These are phyloP conservation scores for Cryphonectria naterciae DNA, from an alignment of 2,329 filamentous ascomycete genomes.

Conservation along the genomic window DNA sequence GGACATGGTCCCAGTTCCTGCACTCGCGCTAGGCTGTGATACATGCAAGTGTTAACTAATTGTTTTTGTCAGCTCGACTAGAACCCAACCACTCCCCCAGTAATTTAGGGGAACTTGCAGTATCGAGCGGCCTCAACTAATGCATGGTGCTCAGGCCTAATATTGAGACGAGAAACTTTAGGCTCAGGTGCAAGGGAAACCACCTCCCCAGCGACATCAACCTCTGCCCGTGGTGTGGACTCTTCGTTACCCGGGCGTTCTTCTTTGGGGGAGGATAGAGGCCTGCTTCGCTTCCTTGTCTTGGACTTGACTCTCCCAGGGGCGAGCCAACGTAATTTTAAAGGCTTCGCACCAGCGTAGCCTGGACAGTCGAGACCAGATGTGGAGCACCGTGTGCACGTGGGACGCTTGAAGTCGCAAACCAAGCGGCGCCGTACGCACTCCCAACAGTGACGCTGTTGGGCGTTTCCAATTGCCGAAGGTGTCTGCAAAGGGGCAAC, in stretches of 20 bases:
- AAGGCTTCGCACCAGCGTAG: neutral
- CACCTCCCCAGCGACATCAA: neutral
- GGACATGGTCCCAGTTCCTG: neutral
- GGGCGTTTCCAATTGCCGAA: neutral
- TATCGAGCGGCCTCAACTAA: neutral
- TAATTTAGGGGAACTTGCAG: neutral
- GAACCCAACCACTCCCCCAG: neutral
- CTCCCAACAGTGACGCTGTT: neutral
- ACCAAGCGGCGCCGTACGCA: neutral
- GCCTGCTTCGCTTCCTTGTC: neutral
- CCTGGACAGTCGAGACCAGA: neutral
- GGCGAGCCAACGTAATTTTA: neutral
- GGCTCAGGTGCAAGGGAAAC: neutral
- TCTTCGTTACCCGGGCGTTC: neutral
- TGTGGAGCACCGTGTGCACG: neutral
- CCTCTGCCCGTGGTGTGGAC: neutral
- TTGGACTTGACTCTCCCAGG: neutral
- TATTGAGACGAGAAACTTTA: neutral
- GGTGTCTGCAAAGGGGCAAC: neutral
- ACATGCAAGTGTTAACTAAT: neutral
- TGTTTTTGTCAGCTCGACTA: neutral
- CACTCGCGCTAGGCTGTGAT: neutral
- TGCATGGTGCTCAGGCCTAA: neutral
- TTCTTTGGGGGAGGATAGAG: neutral
- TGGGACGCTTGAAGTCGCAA: neutral